These are phyloP conservation scores for Neurospora tetrasperma DNA, from an alignment of 495 filamentous ascomycete genomes.

Conservation along the genomic window DNA sequence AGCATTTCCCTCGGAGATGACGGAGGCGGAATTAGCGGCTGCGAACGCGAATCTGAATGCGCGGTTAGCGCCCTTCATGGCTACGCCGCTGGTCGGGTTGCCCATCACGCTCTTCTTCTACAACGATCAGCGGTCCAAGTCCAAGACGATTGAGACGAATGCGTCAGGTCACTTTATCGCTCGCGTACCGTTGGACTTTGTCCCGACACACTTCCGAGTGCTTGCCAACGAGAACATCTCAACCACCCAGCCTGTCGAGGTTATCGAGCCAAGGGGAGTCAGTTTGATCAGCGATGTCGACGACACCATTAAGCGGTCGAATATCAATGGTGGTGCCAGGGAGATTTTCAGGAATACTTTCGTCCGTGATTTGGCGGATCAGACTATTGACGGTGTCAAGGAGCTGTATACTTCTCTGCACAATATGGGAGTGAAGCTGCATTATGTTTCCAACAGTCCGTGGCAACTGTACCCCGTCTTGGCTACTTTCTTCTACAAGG, in stretches of 20 bases:
- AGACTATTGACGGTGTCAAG: constrained; percentile 74
- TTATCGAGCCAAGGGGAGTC: constrained; percentile 72
- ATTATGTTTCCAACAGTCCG: constrained; percentile 90
- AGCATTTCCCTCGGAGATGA: constrained; percentile 48
- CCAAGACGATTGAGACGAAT: constrained; percentile 69
- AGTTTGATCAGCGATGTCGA: constrained; percentile 97
- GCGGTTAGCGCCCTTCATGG: constrained; percentile 78
- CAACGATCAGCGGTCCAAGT: constrained; percentile 66
- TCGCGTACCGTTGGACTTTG: constrained; percentile 71
- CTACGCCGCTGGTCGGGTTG: constrained; percentile 58
- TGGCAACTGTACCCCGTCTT: constrained; percentile 93
- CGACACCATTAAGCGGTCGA: constrained; percentile 95
- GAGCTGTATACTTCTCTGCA: constrained; percentile 79
- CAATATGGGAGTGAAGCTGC: constrained; percentile 69
- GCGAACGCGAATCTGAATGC: constrained; percentile 84
- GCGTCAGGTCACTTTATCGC: constrained; percentile 77
- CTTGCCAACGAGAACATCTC: constrained; percentile 81
- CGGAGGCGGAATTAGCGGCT: constrained; percentile 55
- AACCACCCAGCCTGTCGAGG: constrained; percentile 57
- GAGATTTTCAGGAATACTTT: constrained; percentile 97
- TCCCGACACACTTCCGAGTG: constrained; percentile 80
- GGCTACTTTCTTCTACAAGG: constrained; percentile 67
- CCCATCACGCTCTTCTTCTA: constrained; percentile 91
- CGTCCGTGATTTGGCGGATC: constrained; percentile 67
- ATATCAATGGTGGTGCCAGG: constrained; percentile 70